Evolutionary conservation across 2,329 filamentous ascomycete genomes (phyloP).

Genomic region (Aureobasidium sp.): DNA sequence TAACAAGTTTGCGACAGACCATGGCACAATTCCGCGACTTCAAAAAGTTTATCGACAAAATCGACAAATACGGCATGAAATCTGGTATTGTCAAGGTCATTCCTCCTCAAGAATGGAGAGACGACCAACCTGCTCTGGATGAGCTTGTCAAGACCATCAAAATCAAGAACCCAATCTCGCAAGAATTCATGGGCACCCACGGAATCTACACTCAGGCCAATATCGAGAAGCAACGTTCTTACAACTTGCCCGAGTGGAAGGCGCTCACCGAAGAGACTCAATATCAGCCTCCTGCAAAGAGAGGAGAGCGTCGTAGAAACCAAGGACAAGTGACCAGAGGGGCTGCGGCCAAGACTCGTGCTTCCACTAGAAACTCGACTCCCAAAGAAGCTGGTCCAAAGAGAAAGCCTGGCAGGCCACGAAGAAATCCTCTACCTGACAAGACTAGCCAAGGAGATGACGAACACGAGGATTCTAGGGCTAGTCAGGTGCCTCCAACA

Average conservation of each 20-base stretch:
- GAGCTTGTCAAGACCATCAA: conserved; percentile 84
- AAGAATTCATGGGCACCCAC: conserved; percentile 93
- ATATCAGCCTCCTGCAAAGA: conserved; percentile 85
- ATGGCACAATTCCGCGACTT: conserved; percentile 96
- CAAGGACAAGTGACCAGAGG: conserved; percentile 42
- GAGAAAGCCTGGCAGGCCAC: conserved; percentile 45
- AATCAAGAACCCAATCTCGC: conserved; percentile 94
- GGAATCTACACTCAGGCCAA: conserved; percentile 97
- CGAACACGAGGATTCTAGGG: background rate
- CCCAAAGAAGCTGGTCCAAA: conserved; percentile 34
- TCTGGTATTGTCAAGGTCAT: conserved; percentile 95
- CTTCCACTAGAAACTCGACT: conserved; percentile 15
- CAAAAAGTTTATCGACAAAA: conserved; percentile 79
- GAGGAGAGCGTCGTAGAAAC: conserved; percentile 68
- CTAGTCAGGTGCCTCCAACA: conserved; percentile 33
- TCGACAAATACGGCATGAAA: conserved; percentile 94
- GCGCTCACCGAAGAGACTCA: conserved; percentile 88
- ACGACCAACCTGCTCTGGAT: conserved; percentile 68
- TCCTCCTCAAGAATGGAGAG: conserved; percentile 81
- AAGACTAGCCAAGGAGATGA: conserved; percentile 23
- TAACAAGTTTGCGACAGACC: conserved; percentile 42
- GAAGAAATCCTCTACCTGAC: conserved; percentile 30
- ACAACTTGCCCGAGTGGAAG: conserved; percentile 95
- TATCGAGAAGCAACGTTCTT: conserved; percentile 89
- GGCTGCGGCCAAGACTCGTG: conserved; percentile 26